Evolutionary conservation across 768 basidiomycete species (phyloP).

Genomic region (Psilocybe cyanescens): DNA sequence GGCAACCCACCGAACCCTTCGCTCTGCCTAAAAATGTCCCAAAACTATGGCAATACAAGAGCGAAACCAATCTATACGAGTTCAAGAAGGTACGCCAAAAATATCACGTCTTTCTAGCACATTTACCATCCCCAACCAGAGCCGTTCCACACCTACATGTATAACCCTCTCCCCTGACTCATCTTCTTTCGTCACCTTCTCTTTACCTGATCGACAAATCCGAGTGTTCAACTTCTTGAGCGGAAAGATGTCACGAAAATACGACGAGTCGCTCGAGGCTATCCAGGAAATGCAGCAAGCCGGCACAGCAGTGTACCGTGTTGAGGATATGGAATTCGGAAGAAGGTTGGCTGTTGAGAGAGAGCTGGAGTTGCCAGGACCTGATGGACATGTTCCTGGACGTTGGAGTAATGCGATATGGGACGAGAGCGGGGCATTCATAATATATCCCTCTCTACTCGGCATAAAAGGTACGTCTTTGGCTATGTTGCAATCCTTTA

Average conservation of each 20-base stretch:
- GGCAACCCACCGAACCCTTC: slow-evolving; percentile 91
- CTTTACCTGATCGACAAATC: slow-evolving; percentile 91
- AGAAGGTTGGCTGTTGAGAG: slow-evolving; percentile 90
- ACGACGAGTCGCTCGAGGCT: slow-evolving; percentile 91
- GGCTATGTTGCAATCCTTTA: background rate
- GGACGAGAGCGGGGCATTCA: slow-evolving; percentile 97
- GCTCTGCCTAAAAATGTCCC: slow-evolving; percentile 76
- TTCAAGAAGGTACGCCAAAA: slow-evolving; percentile 79
- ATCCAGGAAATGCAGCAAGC: slow-evolving; percentile 99
- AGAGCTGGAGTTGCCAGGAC: slow-evolving; percentile 84
- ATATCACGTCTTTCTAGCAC: background rate
- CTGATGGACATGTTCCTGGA: slow-evolving; percentile 72
- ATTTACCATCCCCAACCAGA: slow-evolving; percentile 46
- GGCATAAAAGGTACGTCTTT: slow-evolving; percentile 84
- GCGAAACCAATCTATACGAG: slow-evolving; percentile 91
- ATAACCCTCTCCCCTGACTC: slow-evolving; percentile 90
- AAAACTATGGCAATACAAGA: slow-evolving; percentile 90
- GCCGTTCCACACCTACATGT: slow-evolving; percentile 90
- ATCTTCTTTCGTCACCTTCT: slow-evolving; percentile 90
- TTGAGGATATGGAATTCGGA: slow-evolving; percentile 99
- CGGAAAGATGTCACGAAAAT: slow-evolving; percentile 89
- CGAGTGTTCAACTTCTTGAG: slow-evolving; percentile 91
- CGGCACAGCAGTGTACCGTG: slow-evolving; percentile 86
- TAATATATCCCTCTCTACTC: slow-evolving; percentile 90
- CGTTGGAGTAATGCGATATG: slow-evolving; percentile 91